Conservation (phyloP, 441 rosid species). For the Jatropha podagrica region DNA sequence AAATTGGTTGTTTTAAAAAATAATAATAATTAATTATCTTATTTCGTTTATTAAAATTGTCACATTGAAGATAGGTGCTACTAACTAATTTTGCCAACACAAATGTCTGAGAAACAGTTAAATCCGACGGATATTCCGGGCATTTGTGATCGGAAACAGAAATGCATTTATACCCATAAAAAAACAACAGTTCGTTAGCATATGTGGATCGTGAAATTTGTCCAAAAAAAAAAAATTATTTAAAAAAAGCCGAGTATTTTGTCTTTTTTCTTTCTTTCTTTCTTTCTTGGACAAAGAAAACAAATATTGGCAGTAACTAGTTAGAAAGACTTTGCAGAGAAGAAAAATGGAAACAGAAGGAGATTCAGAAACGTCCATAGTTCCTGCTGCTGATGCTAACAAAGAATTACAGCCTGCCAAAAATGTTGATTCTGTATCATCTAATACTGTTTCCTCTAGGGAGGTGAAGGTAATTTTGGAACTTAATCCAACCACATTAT, state of each 20-base stretch:
- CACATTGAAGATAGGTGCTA: too few species aligned
- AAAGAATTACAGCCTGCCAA: constrained; percentile 22
- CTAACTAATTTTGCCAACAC: not conserved
- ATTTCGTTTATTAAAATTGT: too few species aligned
- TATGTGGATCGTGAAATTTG: constrained; percentile 8
- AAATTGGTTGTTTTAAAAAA: too few species aligned
- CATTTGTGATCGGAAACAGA: constrained; percentile 12
- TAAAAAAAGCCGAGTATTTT: not conserved
- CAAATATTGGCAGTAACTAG: not conserved
- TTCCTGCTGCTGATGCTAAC: constrained; percentile 45
- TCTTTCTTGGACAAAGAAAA: not conserved
- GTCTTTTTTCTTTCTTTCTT: not conserved
- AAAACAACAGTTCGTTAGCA: constrained; percentile 12
- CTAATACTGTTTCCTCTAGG: constrained; percentile 33
- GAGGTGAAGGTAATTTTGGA: constrained; percentile 23
- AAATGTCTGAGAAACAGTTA: not conserved
- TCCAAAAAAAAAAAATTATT: not conserved
- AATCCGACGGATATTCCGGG: constrained; percentile 24
- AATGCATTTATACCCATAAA: constrained; percentile 4
- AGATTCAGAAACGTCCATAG: constrained; percentile 21
- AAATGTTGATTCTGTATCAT: constrained; percentile 45
- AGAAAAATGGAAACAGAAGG: constrained; percentile 34
- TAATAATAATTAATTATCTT: too few species aligned
- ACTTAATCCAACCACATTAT: not conserved
- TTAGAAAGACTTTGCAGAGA: not conserved